Conservation (phyloP, 2,329 filamentous ascomycete species). For the Rhynchosporium agropyri region DNA sequence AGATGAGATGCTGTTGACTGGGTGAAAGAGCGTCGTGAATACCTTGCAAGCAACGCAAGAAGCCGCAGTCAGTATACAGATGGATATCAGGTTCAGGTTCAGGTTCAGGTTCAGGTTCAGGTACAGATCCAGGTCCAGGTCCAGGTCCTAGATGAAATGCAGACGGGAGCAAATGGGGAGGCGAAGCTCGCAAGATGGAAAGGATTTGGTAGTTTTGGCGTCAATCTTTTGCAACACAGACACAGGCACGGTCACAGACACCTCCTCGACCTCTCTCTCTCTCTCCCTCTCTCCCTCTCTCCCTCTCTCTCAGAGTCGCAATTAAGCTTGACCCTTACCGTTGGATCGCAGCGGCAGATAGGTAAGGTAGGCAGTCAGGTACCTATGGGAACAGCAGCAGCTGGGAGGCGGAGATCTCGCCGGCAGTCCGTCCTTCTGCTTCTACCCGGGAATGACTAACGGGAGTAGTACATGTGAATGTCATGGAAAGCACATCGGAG, state of each 20-base stretch:
- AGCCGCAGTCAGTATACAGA: background rate
- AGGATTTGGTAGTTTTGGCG: slow-evolving; percentile 16
- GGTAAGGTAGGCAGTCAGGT: background rate
- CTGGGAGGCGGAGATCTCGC: too few species aligned
- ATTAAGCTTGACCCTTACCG: background rate
- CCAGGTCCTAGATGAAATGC: background rate
- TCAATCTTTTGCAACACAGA: slow-evolving; percentile 16
- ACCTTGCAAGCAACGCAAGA: too few species aligned
- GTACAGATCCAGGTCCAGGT: too few species aligned
- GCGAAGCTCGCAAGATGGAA: background rate
- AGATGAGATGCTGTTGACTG: background rate
- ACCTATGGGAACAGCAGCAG: background rate
- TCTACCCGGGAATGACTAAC: too few species aligned
- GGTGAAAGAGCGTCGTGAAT: background rate
- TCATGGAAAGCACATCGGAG: too few species aligned
- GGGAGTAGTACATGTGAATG: too few species aligned
- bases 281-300: too few species aligned
- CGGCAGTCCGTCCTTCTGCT: too few species aligned
- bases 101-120: too few species aligned
- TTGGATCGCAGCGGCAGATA: background rate
- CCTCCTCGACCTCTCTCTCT: too few species aligned
- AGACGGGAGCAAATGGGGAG: background rate
- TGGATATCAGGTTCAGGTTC: background rate
- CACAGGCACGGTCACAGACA: background rate
- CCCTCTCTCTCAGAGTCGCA: slow-evolving; percentile 11